Conservation (phyloP, 768 basidiomycete genomes). For the Suillus clintonianus region DNA sequence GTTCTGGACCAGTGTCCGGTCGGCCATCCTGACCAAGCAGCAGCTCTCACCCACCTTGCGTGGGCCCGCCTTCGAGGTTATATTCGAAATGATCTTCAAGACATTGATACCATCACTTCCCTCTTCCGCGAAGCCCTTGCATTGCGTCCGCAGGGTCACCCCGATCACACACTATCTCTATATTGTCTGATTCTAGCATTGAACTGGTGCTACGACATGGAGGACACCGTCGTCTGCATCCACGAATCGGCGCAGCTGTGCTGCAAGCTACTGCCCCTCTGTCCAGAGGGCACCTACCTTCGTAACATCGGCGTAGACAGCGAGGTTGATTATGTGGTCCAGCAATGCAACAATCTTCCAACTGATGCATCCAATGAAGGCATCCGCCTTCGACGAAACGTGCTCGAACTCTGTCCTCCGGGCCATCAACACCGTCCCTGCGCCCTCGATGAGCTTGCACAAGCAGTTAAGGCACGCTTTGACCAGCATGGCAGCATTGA, state of each 20-base stretch:
- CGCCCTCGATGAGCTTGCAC: not conserved
- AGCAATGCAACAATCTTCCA: not conserved
- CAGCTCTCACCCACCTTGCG: slow-evolving; percentile 2
- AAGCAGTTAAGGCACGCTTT: slow-evolving; percentile 2
- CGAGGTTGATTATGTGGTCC: not conserved
- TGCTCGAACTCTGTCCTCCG: not conserved
- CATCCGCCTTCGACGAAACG: not conserved
- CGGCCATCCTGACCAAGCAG: not conserved
- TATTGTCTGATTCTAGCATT: slow-evolving; percentile 13
- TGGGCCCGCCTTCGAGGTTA: not conserved
- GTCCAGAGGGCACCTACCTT: no score
- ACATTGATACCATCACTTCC: not conserved
- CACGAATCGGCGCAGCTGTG: no score
- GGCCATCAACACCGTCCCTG: not conserved
- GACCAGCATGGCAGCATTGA: not conserved
- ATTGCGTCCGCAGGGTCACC: slow-evolving; percentile 6
- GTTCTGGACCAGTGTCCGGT: not conserved
- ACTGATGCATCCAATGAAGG: not conserved
- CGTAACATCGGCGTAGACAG: no score
- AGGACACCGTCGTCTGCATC: slow-evolving; percentile 8
- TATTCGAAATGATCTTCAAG: not conserved
- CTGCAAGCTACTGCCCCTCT: no score
- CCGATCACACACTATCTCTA: slow-evolving; percentile 4
- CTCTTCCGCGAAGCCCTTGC: slow-evolving; percentile 4
- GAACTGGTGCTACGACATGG: slow-evolving; percentile 6